Percentiles rank a stretch among this genome's conserved stretches.
These are phyloP conservation scores for Barnettozyma wickerhamii DNA, from an alignment of 805 yeast species.

Conservation along the genomic window DNA sequence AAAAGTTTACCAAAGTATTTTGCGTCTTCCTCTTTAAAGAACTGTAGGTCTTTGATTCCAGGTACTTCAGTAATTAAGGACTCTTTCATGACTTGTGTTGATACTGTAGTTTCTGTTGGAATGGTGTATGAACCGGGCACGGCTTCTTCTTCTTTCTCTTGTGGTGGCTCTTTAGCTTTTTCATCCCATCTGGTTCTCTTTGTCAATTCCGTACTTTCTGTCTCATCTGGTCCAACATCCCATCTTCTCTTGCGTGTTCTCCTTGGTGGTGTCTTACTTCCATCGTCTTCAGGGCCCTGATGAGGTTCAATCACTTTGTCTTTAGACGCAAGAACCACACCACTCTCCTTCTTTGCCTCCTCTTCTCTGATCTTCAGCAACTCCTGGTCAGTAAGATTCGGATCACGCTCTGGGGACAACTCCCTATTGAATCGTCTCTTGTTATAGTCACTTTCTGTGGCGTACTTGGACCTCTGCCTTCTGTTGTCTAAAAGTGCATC, in stretches of 20 bases:
- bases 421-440: slow-evolving; percentile 32
- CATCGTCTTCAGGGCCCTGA: slow-evolving; percentile 5
- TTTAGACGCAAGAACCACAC: background rate
- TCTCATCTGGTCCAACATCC: slow-evolving; percentile 17
- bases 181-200: slow-evolving; percentile 17
- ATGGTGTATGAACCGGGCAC: slow-evolving; percentile 38
- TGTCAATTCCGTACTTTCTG: slow-evolving; percentile 16
- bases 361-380: slow-evolving; percentile 37
- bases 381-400: slow-evolving; percentile 36
- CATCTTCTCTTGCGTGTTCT: slow-evolving; percentile 21
- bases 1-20: slow-evolving; percentile 64
- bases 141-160: background rate
- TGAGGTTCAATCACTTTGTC: background rate
- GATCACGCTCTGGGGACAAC: slow-evolving; percentile 28
- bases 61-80: slow-evolving; percentile 52
- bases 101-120: slow-evolving; percentile 42
- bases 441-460: slow-evolving; percentile 46
- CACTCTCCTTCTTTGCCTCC: slow-evolving; percentile 33
- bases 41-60: slow-evolving; percentile 60
- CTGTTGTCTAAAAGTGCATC: slow-evolving; percentile 27
- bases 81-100: slow-evolving; percentile 28
- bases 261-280: slow-evolving; percentile 27
- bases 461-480: slow-evolving; percentile 26
- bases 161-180: background rate
- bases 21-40: slow-evolving; percentile 67